These are phyloP conservation scores for Colletotrichum orchidophilum DNA, from an alignment of 2,329 filamentous ascomycete species.

Conservation along the genomic window DNA sequence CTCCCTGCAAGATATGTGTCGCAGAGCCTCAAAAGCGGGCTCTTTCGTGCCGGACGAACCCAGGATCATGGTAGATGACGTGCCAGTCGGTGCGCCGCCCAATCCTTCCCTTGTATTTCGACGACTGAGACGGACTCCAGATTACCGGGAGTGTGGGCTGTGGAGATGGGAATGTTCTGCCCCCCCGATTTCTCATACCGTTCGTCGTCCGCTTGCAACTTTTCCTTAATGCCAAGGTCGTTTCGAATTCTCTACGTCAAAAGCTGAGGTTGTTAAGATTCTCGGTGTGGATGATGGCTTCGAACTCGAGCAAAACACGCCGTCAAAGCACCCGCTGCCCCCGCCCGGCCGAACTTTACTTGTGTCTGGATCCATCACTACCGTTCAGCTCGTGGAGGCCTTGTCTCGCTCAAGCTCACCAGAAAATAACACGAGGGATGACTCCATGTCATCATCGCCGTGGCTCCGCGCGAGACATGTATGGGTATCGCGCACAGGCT, in stretches of 20 bases:
- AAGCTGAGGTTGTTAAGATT: background rate
- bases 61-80: background rate
- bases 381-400: conserved; percentile 1
- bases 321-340: background rate
- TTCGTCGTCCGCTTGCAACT: background rate
- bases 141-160: background rate
- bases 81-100: background rate
- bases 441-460: conserved; percentile 4
- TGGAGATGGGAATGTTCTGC: background rate
- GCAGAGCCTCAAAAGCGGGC: too few species aligned
- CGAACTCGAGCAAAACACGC: background rate
- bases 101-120: background rate
- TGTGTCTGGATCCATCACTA: background rate
- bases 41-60: background rate
- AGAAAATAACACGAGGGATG: conserved; percentile 1
- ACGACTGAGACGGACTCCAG: background rate
- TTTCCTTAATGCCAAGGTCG: background rate
- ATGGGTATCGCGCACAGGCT: background rate
- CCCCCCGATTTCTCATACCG: background rate
- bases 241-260: background rate
- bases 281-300: background rate
- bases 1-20: background rate
- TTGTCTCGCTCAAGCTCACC: background rate
- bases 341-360: background rate
- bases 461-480: conserved; percentile 20